These are phyloP conservation scores for Cercophora newfieldiana DNA, from an alignment of 495 filamentous ascomycete genomes.

Conservation along the genomic window DNA sequence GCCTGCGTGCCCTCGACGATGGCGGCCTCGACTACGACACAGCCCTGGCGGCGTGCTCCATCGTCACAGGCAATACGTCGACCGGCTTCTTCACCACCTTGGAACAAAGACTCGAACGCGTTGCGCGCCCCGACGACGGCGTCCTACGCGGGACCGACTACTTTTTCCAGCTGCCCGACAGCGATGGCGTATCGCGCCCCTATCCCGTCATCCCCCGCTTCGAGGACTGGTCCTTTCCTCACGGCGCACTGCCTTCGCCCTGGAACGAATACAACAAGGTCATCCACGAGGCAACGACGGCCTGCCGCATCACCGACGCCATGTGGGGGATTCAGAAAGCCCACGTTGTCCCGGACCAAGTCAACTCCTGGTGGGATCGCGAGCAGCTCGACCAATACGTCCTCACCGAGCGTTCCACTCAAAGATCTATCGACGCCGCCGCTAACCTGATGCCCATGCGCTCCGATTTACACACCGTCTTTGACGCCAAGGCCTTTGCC, in stretches of 20 bases:
- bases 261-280: neutral
- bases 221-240: neutral
- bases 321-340: constrained; percentile 5
- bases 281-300: too few relatives aligned
- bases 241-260: neutral
- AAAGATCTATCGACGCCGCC: constrained; percentile 1
- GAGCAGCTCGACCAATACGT: neutral
- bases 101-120: neutral
- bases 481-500: constrained; percentile 16
- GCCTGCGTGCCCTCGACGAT: neutral
- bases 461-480: constrained; percentile 12
- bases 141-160: neutral
- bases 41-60: neutral
- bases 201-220: neutral
- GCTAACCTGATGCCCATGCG: constrained; percentile 7
- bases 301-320: neutral
- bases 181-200: neutral
- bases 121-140: neutral
- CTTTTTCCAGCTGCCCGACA: neutral
- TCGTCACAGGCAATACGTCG: neutral
- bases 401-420: constrained; percentile 10
- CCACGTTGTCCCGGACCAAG: constrained; percentile 7
- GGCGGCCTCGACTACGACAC: neutral
- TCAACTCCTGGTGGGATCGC: constrained; percentile 8
- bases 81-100: neutral